Conservation (phyloP, 2,329 filamentous ascomycete species). For the Pestalotiopsis sp. region DNA sequence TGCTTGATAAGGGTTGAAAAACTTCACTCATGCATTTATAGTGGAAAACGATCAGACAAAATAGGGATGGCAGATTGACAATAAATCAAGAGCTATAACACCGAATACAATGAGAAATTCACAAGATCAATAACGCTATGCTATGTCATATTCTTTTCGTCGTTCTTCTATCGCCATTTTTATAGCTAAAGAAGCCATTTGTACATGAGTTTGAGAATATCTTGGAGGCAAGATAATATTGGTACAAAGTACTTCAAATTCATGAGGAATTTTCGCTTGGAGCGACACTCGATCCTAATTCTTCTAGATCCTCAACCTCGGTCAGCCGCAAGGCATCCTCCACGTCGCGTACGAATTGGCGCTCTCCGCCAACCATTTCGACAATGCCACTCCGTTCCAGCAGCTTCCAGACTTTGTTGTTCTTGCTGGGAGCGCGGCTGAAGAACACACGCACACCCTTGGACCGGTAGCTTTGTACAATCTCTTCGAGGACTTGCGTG, state of each 20-base stretch:
- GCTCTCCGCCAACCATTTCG: slow-evolving; percentile 74
- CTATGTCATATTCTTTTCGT: neutral
- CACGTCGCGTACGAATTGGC: slow-evolving; percentile 80
- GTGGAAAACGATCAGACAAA: neutral
- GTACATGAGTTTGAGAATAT: neutral
- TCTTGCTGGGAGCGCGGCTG: slow-evolving; percentile 52
- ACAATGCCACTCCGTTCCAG: slow-evolving; percentile 84
- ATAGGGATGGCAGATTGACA: neutral
- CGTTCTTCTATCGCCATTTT: neutral
- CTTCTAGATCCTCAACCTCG: slow-evolving; percentile 60
- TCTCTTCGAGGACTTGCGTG: slow-evolving; percentile 87
- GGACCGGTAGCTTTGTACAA: slow-evolving; percentile 78
- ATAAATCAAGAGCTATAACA: neutral
- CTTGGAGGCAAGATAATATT: neutral
- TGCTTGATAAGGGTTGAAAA: no score
- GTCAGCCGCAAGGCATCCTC: slow-evolving; percentile 82
- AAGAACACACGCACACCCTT: slow-evolving; percentile 79
- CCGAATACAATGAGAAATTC: neutral
- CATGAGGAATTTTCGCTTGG: slow-evolving; percentile 6
- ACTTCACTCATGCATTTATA: no score
- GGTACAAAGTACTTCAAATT: neutral
- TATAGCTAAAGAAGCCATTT: neutral
- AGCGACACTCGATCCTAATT: slow-evolving; percentile 8
- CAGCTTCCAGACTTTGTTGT: slow-evolving; percentile 65
- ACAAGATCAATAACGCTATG: neutral